These are phyloP conservation scores for Termitomyces sp. DNA, from an alignment of 768 basidiomycete genomes.

Conservation along the genomic window DNA sequence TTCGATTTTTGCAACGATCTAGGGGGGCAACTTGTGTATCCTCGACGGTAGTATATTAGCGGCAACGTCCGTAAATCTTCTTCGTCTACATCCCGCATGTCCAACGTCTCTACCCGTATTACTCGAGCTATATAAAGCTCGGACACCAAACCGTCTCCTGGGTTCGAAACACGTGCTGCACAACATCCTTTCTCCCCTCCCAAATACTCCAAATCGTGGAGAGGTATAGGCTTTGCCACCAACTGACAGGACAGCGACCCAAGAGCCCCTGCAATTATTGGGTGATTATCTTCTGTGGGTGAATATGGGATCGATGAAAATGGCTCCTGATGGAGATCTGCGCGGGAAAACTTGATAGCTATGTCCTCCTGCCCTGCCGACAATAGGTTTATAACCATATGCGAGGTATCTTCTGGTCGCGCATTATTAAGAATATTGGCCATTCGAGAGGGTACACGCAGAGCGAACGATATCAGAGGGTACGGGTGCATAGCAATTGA, in stretches of 20 bases:
- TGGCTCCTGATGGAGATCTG: background rate
- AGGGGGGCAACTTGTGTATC: slow-evolving; percentile 45
- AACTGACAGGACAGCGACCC: slow-evolving; percentile 73
- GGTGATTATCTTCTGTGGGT: slow-evolving; percentile 48
- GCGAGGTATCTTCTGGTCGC: slow-evolving; percentile 22
- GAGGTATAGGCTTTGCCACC: slow-evolving; percentile 51
- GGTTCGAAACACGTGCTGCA: slow-evolving; percentile 8
- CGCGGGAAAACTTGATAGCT: slow-evolving; percentile 32
- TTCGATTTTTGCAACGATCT: slow-evolving; percentile 7
- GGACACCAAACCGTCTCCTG: slow-evolving; percentile 27
- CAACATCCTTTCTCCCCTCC: slow-evolving; percentile 14
- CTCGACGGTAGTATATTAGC: slow-evolving; percentile 57
- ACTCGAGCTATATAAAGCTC: slow-evolving; percentile 85
- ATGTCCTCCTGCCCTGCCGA: slow-evolving; percentile 56
- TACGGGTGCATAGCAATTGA: slow-evolving; percentile 87
- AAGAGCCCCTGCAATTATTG: slow-evolving; percentile 51
- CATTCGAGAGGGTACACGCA: slow-evolving; percentile 88
- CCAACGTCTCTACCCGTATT: slow-evolving; percentile 43
- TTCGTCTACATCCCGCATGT: slow-evolving; percentile 17
- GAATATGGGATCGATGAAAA: slow-evolving; percentile 25
- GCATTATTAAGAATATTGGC: slow-evolving; percentile 48
- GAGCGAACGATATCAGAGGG: slow-evolving; percentile 84
- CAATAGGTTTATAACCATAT: slow-evolving; percentile 79
- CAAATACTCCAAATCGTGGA: slow-evolving; percentile 47
- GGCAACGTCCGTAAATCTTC: slow-evolving; percentile 35